phyloP scores from a whole-genome alignment of 2,329 filamentous ascomycete species.

The Fusarium fujikuroi region DNA sequence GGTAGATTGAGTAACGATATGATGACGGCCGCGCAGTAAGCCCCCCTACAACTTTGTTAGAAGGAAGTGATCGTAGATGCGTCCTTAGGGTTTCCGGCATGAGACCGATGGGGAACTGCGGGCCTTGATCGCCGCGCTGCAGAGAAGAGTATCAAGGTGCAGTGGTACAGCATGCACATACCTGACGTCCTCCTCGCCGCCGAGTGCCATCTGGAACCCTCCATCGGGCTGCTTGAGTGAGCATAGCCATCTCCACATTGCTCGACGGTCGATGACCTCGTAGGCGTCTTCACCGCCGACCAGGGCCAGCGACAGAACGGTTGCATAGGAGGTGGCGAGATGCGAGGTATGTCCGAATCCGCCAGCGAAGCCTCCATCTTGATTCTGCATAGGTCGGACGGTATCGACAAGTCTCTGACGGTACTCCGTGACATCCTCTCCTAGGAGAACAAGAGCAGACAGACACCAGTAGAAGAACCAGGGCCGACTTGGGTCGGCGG shows the following conservation, averaged over 20 bases:
- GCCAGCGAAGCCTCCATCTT: slow-evolving; percentile 86
- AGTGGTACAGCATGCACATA: slow-evolving; percentile 53
- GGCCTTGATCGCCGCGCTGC: slow-evolving; percentile 26
- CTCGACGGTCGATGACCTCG: slow-evolving; percentile 79
- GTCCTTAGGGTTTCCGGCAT: slow-evolving; percentile 11
- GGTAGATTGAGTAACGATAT: slow-evolving; percentile 87
- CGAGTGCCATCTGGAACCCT: slow-evolving; percentile 87
- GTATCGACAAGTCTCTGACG: slow-evolving; percentile 78
- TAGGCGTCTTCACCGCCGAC: slow-evolving; percentile 81
- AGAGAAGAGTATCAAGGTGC: neutral
- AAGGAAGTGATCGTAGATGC: slow-evolving; percentile 1
- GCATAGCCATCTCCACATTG: slow-evolving; percentile 93
- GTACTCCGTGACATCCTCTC: slow-evolving; percentile 76
- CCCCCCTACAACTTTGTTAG: slow-evolving; percentile 68
- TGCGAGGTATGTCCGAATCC: slow-evolving; percentile 93
- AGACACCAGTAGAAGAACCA: slow-evolving; percentile 97
- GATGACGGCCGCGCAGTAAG: slow-evolving; percentile 89
- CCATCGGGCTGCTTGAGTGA: slow-evolving; percentile 86
- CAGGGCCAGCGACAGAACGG: slow-evolving; percentile 79
- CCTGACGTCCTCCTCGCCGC: slow-evolving; percentile 93
- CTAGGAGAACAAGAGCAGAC: slow-evolving; percentile 77
- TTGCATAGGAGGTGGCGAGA: slow-evolving; percentile 88
- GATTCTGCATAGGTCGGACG: slow-evolving; percentile 83
- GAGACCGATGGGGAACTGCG: slow-evolving; percentile 16
- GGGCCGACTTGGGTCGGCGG: slow-evolving; percentile 85